These are phyloP conservation scores for Dysphania ambrosioides DNA, from an alignment of 148 eudicot genomes.

Conservation along the genomic window DNA sequence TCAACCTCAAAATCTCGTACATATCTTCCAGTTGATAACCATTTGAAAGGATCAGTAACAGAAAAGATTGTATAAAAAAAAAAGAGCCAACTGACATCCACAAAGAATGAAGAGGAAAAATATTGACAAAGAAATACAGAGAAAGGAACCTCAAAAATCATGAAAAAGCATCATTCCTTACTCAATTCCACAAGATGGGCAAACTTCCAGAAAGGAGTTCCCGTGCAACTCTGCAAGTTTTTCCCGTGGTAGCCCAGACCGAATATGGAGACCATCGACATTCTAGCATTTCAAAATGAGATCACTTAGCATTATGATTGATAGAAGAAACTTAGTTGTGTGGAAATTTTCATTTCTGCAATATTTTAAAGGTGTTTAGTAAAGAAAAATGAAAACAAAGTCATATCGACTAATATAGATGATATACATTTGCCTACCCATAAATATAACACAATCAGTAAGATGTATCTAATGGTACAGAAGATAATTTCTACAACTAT, in stretches of 20 bases:
- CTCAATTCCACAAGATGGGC: slow-evolving; percentile 88
- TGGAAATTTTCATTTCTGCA: not conserved
- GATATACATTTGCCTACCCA: not conserved
- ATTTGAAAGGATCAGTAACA: slow-evolving; percentile 11
- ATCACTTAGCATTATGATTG: slow-evolving; percentile 13
- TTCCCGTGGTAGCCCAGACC: slow-evolving; percentile 84
- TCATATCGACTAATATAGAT: not conserved
- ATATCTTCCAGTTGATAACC: slow-evolving; percentile 51
- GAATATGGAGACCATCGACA: slow-evolving; percentile 94
- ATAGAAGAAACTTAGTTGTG: not conserved
- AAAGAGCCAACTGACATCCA: not conserved
- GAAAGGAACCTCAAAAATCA: slow-evolving; percentile 10
- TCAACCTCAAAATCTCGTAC: slow-evolving; percentile 95
- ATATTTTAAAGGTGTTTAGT: not conserved
- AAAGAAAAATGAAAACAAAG: not conserved
- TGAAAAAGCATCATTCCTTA: slow-evolving; percentile 39
- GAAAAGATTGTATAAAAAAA: slow-evolving; percentile 1
- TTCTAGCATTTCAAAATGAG: slow-evolving; percentile 47
- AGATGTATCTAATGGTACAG: not conserved
- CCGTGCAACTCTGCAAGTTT: slow-evolving; percentile 94
- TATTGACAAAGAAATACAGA: not conserved
- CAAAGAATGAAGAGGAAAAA: not conserved
- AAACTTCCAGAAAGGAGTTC: slow-evolving; percentile 83
- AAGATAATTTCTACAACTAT: not conserved
- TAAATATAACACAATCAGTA: not conserved